Evolutionary conservation across 2,329 filamentous ascomycete species (phyloP), one percentile per base, ranked within the genome.

Genomic region (Orbilia brochopaga): DNA sequence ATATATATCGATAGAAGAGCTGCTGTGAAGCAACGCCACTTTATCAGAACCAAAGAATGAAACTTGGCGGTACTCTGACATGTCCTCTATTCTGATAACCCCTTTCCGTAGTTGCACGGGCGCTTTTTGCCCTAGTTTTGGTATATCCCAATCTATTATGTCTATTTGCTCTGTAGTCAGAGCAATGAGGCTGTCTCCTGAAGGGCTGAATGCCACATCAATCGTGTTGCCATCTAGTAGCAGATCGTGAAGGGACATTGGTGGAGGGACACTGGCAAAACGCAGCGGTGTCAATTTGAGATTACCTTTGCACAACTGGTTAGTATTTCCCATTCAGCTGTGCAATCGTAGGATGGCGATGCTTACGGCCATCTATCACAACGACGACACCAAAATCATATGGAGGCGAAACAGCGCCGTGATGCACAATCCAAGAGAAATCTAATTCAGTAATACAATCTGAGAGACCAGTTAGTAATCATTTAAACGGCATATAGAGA

Each of bases 241-340:
- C 17, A 97, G 76, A 65, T 95, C 90, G 75, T 89, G 89, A 73
- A 93, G 83, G 15, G 91, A 87, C 92, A 97, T 97, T 0, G 94
- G 94, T 27, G 94, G 94, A 23, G 94, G 94, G 1, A 97, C 84
- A 76, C 94, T 96, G 11, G 91, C 90, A 55, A 88, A 84, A 73
- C 90, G 85, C 74, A 99, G 84, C 0, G 94, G 91, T 0, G 94
- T 97, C 51, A 97, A 79, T 78, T 95, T 96, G 67, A 97, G 80
- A 1, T 78, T 85, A 74, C 79, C 83, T 85, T 73, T 53, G 61
- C 73, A 77, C 64, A 78, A 75, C 3, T 3, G n/a, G 4, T 44
- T 48, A 60, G 23, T 8, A 27, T 17, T 56, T 30, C 44, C 7
- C 19, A 46, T 59, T 51, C 23, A 21, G 21, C 27, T 52, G 15